phyloP scores from a whole-genome alignment of 345 rosid species.

The Eucalyptus erythrocorys region DNA sequence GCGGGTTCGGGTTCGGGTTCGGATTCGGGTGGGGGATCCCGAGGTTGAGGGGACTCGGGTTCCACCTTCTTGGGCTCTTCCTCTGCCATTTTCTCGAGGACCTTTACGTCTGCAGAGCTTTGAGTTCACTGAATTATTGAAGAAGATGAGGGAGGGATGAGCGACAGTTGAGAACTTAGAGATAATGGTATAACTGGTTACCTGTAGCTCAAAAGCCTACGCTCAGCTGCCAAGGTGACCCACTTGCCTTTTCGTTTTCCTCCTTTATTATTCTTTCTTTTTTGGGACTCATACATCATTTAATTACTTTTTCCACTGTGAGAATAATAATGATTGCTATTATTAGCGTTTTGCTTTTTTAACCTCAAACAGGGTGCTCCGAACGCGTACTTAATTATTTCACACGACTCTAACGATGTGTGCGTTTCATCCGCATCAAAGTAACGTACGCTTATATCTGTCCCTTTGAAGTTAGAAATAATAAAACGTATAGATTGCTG shows the following conservation, averaged over 20 bases:
- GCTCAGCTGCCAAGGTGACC: not conserved
- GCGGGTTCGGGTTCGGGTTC: not conserved
- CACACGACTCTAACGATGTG: not conserved
- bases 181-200: not conserved
- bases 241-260: not conserved
- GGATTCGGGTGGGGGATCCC: not conserved
- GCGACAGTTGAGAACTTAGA: accelerated
- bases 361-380: not conserved
- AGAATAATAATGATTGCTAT: not conserved
- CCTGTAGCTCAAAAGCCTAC: not conserved
- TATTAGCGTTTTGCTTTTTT: not conserved
- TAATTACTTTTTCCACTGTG: not conserved
- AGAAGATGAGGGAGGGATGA: not conserved
- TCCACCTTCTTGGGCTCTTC: conserved; percentile 36
- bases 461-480: not conserved
- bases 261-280: not conserved
- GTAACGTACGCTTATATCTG: not conserved
- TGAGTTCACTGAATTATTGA: not conserved
- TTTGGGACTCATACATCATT: not conserved
- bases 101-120: not conserved
- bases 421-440: not conserved
- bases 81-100: conserved; percentile 22
- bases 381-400: not conserved
- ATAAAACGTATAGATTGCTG: not conserved
- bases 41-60: not conserved